Evolutionary conservation across 1,139 yeast species (phyloP), one percentile per base, ranked within the genome.

Genomic region (Candida glucosophila): DNA sequence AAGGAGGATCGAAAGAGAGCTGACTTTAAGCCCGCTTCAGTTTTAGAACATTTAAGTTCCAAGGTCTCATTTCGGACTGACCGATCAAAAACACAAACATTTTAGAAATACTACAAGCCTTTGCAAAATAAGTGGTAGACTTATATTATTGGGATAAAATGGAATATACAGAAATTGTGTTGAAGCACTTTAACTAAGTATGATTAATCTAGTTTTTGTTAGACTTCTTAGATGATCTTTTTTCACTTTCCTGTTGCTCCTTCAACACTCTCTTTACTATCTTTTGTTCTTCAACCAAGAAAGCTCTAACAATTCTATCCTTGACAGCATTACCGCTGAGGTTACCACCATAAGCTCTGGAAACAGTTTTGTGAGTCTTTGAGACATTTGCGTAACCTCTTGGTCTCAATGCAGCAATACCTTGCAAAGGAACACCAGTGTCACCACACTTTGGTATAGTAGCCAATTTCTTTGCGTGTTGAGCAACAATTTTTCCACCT

Each of bases 311-410:
- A 55, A 90, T 79, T 79, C 95, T 83, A 70, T 86, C 94, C 78
- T 85, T 86, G 60, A 88, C 96, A 74, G 95, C 83, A 83, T 78
- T 80, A 58, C 94, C 94, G 73, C 95, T 86, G 76, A 92, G 77
- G 56, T 93, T 78, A 66, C 98, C 98, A 74, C 98, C 98, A 88
- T 90, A 90, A 56, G 95, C 88, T 78, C 98, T 90, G 64, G 88
- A 88, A 51, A 90, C 98, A 49, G 95, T 81, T 79, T 90, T 88
- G 77, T 81, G 83, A 58, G 95, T 83, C 75, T 80, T 86, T 49
- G 96, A 85, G 54, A 88, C 76, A 54, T 73, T 70, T 51, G 97
- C 96, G 76, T 82, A 86, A 71, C 83, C 75, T 73, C 96, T 82
- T 74, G 98, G 96, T 78, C 98, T 85, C 60, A 88, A 74, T 52